A percentile compares a stretch with the other conserved stretches of the same genome.
These are phyloP conservation scores for Syzygium oleosum DNA, from an alignment of 345 rosid species.

Conservation along the genomic window DNA sequence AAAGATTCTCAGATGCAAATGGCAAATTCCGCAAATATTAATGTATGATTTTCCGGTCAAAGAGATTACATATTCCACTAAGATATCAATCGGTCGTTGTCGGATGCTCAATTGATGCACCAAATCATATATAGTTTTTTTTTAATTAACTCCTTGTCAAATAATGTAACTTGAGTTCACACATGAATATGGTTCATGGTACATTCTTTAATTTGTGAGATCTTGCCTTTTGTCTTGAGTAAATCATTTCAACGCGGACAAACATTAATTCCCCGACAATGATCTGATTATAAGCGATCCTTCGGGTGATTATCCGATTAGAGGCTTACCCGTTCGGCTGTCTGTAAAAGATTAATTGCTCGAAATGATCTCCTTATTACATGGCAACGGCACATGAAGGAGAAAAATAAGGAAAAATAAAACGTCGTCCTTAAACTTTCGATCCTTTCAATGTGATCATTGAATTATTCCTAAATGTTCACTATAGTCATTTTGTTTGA, in stretches of 20 bases:
- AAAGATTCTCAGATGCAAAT: neutral
- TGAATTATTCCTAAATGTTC: neutral
- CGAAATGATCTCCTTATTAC: neutral
- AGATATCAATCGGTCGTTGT: neutral
- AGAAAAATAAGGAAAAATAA: too few species aligned
- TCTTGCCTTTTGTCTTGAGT: neutral
- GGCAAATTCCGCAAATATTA: neutral
- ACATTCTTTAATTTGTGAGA: neutral
- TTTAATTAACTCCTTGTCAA: neutral
- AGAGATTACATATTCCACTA: neutral
- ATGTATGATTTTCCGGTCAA: neutral
- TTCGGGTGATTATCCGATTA: neutral
- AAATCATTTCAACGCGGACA: neutral
- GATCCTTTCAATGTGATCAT: neutral
- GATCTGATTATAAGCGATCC: neutral
- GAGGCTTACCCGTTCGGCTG: neutral
- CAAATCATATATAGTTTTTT: neutral
- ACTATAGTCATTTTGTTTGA: neutral
- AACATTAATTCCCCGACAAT: neutral
- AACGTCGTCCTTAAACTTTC: neutral
- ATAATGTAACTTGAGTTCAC: neutral
- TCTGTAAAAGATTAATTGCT: neutral
- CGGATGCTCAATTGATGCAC: neutral
- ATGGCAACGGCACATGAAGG: too few species aligned
- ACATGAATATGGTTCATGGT: neutral